phyloP scores from a whole-genome alignment of 441 rosid species.

The Omphalea diandra region DNA sequence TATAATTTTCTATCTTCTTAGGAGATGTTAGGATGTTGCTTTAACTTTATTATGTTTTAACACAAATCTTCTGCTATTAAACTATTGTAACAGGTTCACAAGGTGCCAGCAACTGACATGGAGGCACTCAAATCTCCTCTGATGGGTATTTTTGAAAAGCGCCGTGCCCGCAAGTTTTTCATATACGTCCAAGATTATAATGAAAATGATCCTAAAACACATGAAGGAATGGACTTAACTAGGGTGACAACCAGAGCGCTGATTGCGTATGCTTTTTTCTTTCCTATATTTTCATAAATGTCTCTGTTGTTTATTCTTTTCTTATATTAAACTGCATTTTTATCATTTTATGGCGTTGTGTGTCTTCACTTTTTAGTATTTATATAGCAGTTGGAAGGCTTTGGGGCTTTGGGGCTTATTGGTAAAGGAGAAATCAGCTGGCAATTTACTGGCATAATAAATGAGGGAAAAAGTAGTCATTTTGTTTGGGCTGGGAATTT shows the following conservation, averaged over 20 bases:
- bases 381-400: not conserved
- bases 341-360: no score
- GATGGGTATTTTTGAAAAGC: constrained; percentile 94
- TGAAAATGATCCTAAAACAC: constrained; percentile 80
- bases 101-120: constrained; percentile 89
- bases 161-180: constrained; percentile 85
- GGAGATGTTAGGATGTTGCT: not conserved
- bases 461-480: not conserved
- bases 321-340: not conserved
- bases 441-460: not conserved
- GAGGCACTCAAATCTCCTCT: constrained; percentile 92
- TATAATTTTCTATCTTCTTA: constrained; percentile 6
- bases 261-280: constrained; percentile 56
- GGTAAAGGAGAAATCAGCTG: not conserved
- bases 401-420: no score
- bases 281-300: constrained; percentile 1
- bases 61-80: constrained; percentile 7
- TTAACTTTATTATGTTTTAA: not conserved
- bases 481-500: not conserved
- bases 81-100: constrained; percentile 55
- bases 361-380: not conserved
- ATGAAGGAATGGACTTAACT: constrained; percentile 86
- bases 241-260: constrained; percentile 73
- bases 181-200: constrained; percentile 73
- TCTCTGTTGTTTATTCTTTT: not conserved